phyloP scores from a whole-genome alignment of 176 grass and related monocot genomes.

The Dendrocalamus sinicus region DNA sequence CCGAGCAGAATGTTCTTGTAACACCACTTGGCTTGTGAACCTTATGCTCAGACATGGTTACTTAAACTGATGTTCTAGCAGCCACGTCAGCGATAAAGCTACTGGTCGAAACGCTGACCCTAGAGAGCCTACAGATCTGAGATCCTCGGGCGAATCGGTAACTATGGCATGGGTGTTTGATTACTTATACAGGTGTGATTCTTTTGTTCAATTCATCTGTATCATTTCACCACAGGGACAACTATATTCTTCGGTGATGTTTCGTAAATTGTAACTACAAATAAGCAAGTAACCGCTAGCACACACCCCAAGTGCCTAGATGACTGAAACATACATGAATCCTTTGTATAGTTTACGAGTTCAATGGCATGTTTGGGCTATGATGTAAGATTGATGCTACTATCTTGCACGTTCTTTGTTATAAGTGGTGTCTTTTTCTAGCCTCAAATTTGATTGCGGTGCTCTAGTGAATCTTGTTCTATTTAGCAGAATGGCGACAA shows the following conservation, averaged over 20 bases:
- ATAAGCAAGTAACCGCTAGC: background rate
- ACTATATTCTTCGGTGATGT: background rate
- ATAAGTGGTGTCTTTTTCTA: background rate
- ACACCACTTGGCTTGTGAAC: conserved; percentile 39
- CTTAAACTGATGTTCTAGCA: background rate
- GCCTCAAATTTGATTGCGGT: background rate
- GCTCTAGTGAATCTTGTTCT: background rate
- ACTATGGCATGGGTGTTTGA: conserved; percentile 32
- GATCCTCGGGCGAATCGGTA: background rate
- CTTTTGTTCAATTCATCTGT: conserved; percentile 1
- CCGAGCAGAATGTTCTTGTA: conserved; percentile 57
- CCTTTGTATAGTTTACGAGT: background rate
- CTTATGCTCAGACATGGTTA: conserved; percentile 12
- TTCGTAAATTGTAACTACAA: background rate
- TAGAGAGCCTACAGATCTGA: background rate
- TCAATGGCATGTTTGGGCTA: background rate
- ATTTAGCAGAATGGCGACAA: background rate
- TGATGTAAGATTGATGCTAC: background rate
- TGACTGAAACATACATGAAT: background rate
- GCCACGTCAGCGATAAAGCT: no score
- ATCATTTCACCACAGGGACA: background rate
- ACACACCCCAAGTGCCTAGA: no score
- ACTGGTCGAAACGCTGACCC: background rate
- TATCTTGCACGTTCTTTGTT: background rate
- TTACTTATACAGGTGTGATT: background rate